phyloP scores from a whole-genome alignment of 805 yeast species.

The Yamadazyma scolyti region DNA sequence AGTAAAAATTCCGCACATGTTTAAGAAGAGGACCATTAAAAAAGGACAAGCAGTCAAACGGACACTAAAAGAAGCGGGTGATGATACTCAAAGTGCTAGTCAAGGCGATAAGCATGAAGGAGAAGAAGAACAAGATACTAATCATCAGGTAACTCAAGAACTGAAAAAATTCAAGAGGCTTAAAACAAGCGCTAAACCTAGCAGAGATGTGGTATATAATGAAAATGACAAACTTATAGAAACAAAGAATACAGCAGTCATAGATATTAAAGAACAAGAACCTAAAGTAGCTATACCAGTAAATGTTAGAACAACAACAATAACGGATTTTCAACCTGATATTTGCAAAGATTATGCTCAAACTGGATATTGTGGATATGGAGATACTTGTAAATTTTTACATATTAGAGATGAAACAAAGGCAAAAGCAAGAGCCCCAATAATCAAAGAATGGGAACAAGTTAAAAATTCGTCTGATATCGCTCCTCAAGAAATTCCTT shows the following conservation, averaged over 20 bases:
- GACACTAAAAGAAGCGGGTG: slow-evolving; percentile 4
- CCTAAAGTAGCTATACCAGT: slow-evolving; percentile 21
- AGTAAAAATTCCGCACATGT: slow-evolving; percentile 16
- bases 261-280: slow-evolving; percentile 2
- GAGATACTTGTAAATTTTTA: slow-evolving; percentile 92
- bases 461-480: slow-evolving; percentile 15
- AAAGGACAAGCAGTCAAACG: slow-evolving; percentile 5
- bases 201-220: slow-evolving; percentile 3
- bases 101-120: no score
- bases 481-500: slow-evolving; percentile 36
- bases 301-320: slow-evolving; percentile 58
- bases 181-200: slow-evolving; percentile 1
- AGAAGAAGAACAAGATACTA: background rate
- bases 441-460: slow-evolving; percentile 67
- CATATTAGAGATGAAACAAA: slow-evolving; percentile 86
- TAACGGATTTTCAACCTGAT: slow-evolving; percentile 87
- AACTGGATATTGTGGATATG: slow-evolving; percentile 96
- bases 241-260: slow-evolving; percentile 5
- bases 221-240: slow-evolving; percentile 1
- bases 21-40: slow-evolving; percentile 22
- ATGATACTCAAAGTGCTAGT: slow-evolving; percentile 1
- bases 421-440: slow-evolving; percentile 67
- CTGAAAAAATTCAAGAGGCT: slow-evolving; percentile 4
- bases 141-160: background rate
- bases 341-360: slow-evolving; percentile 88